phyloP scores from a whole-genome alignment of 768 basidiomycete species.

The Leccinum subgranulosum region DNA sequence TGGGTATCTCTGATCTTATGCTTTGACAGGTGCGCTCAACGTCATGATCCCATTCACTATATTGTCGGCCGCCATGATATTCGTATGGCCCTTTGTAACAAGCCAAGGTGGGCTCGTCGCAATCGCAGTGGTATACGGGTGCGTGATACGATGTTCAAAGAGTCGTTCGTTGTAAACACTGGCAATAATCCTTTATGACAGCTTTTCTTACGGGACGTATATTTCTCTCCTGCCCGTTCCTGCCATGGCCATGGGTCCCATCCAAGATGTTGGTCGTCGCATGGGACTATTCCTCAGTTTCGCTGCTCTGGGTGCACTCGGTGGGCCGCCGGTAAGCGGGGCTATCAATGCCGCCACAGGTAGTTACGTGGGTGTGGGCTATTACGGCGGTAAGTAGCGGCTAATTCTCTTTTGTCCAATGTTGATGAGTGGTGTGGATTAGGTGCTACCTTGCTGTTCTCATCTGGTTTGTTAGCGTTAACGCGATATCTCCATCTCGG shows the following conservation, averaged over 20 bases:
- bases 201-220: constrained; percentile 61
- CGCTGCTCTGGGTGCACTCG: constrained; percentile 57
- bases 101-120: constrained; percentile 44
- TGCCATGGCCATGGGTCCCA: constrained; percentile 57
- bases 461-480: constrained; percentile 39
- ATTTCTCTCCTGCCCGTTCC: constrained; percentile 56
- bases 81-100: constrained; percentile 65
- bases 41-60: constrained; percentile 63
- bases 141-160: constrained; percentile 8
- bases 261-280: constrained; percentile 60
- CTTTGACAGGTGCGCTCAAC: constrained; percentile 54
- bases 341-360: constrained; percentile 55
- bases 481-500: constrained; percentile 40
- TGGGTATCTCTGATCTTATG: neutral
- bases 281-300: constrained; percentile 64
- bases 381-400: constrained; percentile 38
- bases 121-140: constrained; percentile 66
- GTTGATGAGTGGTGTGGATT: neutral
- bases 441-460: constrained; percentile 40
- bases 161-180: neutral
- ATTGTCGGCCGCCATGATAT: constrained; percentile 55
- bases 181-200: constrained; percentile 20
- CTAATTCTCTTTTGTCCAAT: neutral
- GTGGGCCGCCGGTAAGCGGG: constrained; percentile 73
- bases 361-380: constrained; percentile 36